Conservation (phyloP, 352 stramenopile genomes). For the Achlya hypogyna region DNA sequence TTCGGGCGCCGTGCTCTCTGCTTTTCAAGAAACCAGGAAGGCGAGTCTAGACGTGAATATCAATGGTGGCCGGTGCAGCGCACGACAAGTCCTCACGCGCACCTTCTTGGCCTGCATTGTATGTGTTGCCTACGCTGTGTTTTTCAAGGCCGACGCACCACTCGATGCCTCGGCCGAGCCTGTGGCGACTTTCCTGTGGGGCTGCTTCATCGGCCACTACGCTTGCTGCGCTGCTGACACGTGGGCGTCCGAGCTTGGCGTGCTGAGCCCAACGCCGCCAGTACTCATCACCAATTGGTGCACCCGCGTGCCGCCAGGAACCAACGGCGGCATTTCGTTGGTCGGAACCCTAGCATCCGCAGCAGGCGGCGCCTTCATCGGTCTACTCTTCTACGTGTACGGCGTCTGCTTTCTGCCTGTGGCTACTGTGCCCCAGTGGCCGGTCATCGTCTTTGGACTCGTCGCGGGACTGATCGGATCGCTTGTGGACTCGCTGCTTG, state of each 20-base stretch:
- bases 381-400: slow-evolving; percentile 54
- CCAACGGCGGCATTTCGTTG: slow-evolving; percentile 90
- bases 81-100: slow-evolving; percentile 68
- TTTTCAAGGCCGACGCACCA: slow-evolving; percentile 27
- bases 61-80: slow-evolving; percentile 69
- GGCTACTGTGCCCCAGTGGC: slow-evolving; percentile 31
- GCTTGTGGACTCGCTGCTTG: slow-evolving; percentile 74
- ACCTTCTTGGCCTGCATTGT: slow-evolving; percentile 55
- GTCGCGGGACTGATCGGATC: slow-evolving; percentile 60
- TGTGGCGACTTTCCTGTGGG: slow-evolving; percentile 38
- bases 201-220: slow-evolving; percentile 88
- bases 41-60: slow-evolving; percentile 57
- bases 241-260: slow-evolving; percentile 92
- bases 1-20: slow-evolving; percentile 77
- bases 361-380: slow-evolving; percentile 84
- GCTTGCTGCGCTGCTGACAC: slow-evolving; percentile 90
- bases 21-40: slow-evolving; percentile 48
- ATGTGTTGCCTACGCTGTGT: slow-evolving; percentile 39
- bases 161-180: slow-evolving; percentile 35
- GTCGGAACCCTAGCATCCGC: slow-evolving; percentile 70
- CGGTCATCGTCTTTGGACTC: slow-evolving; percentile 47
- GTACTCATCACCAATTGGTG: slow-evolving; percentile 76
- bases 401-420: slow-evolving; percentile 25
- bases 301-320: slow-evolving; percentile 76
- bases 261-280: slow-evolving; percentile 68